Conservation (phyloP, 345 rosid genomes). For the Mallotus nudiflorus region DNA sequence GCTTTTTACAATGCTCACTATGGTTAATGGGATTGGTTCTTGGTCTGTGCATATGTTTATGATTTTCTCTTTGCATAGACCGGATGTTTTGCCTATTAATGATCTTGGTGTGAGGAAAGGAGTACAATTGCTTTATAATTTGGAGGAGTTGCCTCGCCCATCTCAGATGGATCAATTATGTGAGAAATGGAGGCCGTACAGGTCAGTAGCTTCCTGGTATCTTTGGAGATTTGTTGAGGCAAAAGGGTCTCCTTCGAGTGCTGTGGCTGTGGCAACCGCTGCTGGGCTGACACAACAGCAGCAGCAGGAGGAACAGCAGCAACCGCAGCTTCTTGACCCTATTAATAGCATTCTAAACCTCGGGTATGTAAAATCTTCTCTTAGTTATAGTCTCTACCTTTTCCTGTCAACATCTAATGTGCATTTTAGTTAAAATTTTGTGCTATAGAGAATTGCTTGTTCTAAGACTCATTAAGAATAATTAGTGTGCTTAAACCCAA, state of each 20-base stretch:
- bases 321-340: conserved; percentile 76
- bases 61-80: conserved; percentile 95
- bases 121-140: conserved; percentile 69
- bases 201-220: conserved; percentile 93
- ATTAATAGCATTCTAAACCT: conserved; percentile 83
- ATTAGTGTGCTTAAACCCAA: background rate
- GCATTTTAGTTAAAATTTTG: background rate
- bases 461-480: background rate
- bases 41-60: conserved; percentile 99
- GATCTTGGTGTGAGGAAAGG: conserved; percentile 91
- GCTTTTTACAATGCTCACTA: conserved; percentile 90
- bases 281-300: conserved; percentile 51
- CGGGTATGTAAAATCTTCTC: conserved; percentile 53
- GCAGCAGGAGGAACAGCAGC: conserved; percentile 55
- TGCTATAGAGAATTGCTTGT: background rate
- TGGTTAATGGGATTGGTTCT: conserved; percentile 98
- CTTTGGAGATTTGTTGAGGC: conserved; percentile 83
- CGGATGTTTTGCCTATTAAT: conserved; percentile 89
- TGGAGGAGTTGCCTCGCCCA: conserved; percentile 88
- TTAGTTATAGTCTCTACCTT: background rate
- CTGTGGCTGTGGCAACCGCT: conserved; percentile 54
- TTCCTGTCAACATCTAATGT: background rate
- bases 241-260: conserved; percentile 67
- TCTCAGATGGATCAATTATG: conserved; percentile 89
- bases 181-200: conserved; percentile 96